Percentiles rank a stretch among this genome's conserved stretches.
These are phyloP conservation scores for Pseudoscleropodium purum DNA, from an alignment of 225 moss, liverwort and hornwort genomes.

Conservation along the genomic window DNA sequence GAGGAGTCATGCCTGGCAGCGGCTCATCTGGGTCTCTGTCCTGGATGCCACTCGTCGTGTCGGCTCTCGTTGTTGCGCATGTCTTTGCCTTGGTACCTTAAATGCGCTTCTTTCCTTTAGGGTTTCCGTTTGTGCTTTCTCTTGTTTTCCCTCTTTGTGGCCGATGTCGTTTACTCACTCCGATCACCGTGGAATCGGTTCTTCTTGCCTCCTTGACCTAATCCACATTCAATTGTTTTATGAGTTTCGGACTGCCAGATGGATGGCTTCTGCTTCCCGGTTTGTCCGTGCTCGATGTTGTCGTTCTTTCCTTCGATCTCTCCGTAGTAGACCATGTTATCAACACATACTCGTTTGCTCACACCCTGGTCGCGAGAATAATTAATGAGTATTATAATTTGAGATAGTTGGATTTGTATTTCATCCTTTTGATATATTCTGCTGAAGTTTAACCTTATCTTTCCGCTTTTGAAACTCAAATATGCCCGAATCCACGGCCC, in stretches of 20 bases:
- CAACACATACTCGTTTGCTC: background rate
- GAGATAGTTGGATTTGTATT: background rate
- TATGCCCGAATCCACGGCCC: background rate
- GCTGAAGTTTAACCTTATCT: background rate
- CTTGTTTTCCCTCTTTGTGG: background rate
- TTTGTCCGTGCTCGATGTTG: background rate
- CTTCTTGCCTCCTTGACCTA: background rate
- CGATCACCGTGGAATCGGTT: background rate
- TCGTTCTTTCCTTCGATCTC: background rate
- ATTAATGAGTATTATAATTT: background rate
- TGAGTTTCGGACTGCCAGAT: background rate
- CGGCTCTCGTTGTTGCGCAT: slow-evolving; percentile 41
- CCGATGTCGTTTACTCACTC: background rate
- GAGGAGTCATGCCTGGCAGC: slow-evolving; percentile 14
- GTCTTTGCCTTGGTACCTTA: slow-evolving; percentile 24
- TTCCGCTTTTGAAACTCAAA: background rate
- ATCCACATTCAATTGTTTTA: background rate
- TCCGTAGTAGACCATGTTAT: background rate
- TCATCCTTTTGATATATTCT: background rate
- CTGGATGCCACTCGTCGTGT: slow-evolving; percentile 35
- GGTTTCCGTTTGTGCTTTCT: background rate
- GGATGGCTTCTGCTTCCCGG: background rate
- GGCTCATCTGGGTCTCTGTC: background rate
- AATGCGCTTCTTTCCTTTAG: background rate
- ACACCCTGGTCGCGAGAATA: background rate